Evolutionary conservation across 108 stramenopile genomes (phyloP).

Genomic region (Skeletonema marinoi): DNA sequence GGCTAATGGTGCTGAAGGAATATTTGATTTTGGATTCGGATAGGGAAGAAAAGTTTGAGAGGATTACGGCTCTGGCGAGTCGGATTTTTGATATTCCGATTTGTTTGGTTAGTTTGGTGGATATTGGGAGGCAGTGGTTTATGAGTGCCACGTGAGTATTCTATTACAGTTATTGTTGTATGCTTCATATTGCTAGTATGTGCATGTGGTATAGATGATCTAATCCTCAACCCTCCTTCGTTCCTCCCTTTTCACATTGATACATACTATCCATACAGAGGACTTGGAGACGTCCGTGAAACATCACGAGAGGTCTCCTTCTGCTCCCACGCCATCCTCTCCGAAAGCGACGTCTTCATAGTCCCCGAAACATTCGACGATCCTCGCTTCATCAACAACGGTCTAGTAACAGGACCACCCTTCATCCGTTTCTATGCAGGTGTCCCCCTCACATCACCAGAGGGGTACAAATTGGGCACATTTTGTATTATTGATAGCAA

Average conservation of each 20-base stretch:
- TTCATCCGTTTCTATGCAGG: conserved; percentile 88
- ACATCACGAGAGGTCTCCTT: conserved; percentile 82
- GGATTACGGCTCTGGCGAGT: conserved; percentile 56
- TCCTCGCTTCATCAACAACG: conserved; percentile 62
- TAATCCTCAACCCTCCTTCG: neutral
- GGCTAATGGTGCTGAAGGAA: conserved; percentile 62
- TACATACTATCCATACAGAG: conserved; percentile 14
- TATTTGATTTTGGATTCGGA: conserved; percentile 69
- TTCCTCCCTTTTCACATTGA: neutral
- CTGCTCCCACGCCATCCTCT: conserved; percentile 78
- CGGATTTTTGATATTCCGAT: conserved; percentile 76
- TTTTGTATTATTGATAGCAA: conserved; percentile 79
- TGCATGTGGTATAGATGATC: neutral
- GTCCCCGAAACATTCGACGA: conserved; percentile 73
- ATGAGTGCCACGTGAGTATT: conserved; percentile 49
- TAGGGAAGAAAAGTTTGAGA: conserved; percentile 66
- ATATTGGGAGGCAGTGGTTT: conserved; percentile 82
- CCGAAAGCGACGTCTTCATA: conserved; percentile 57
- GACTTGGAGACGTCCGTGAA: conserved; percentile 72
- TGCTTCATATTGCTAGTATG: neutral
- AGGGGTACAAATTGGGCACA: conserved; percentile 78
- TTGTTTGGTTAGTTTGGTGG: conserved; percentile 71
- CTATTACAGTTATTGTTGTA: neutral
- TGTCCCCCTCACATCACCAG: conserved; percentile 71
- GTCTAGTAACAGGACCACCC: conserved; percentile 71